Evolutionary conservation across 495 filamentous ascomycete species (phyloP), one percentile per base, ranked within the genome.

Genomic region (Ascodesmis nigricans): DNA sequence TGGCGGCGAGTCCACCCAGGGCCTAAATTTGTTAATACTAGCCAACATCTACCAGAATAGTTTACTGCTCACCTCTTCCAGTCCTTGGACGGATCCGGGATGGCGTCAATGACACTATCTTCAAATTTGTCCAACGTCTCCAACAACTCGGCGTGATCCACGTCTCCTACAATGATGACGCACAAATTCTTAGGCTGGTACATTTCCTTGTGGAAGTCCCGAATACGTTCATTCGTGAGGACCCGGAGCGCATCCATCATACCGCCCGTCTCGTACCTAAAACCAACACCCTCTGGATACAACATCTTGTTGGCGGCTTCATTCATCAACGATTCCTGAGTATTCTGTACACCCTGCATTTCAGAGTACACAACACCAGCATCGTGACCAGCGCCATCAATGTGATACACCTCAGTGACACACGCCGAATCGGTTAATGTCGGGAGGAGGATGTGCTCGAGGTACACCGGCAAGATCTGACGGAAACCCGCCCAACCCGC

Each of bases 301-400:
- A 90, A 61, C 35, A 84, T 58, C 3, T 75, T 70, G 13, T 73
- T 68, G 17, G 76, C 72, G 39, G 64, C 62, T 33, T 91, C 62
- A 36, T 84, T 75, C 65, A 95, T 91, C 21, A 93, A 68, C 52
- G 91, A 77, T 9, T 58, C 57, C 39, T 72, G 66, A 11, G 64
- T 74, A 49, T 92, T 91, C 53, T 99, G 75, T 1, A 87, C 69
- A 7, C 70, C 90, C 53, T 99, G 87, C 87, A 99, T 95, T 55
- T 99, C 87, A 1, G 90, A 93, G 58, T 95, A 99, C 13, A 95
- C 87, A 3, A 97, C 87, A 41, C 83, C 87, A 17, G 87, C 87
- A 64, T 99, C 90, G 43, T 95, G 73, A 30, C 84, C 87, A 37
- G 71, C 64, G 22, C 80, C 81, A 53, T 99, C 78, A 34, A 99